Evolutionary conservation across 2,329 filamentous ascomycete species (phyloP).

Genomic region (Sporothrix curviconia): DNA sequence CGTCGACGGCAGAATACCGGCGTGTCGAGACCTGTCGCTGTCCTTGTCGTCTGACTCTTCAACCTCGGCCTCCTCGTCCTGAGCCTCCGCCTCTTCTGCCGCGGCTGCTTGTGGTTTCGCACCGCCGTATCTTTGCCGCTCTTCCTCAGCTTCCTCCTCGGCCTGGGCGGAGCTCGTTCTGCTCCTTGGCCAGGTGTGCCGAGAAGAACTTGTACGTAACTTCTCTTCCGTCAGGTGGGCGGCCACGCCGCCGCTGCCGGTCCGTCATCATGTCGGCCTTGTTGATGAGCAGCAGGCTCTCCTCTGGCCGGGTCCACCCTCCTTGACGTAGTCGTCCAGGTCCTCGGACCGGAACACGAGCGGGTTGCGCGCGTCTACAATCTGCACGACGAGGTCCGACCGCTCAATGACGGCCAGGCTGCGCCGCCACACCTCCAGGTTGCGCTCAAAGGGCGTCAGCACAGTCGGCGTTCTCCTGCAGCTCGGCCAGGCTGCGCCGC

Average conservation of each 20-base stretch:
- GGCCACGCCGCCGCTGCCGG: slow-evolving; percentile 81
- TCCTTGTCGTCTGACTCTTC: slow-evolving; percentile 24
- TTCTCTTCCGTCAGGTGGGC: slow-evolving; percentile 72
- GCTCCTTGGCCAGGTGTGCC: slow-evolving; percentile 81
- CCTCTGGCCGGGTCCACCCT: slow-evolving; percentile 73
- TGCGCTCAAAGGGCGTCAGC: slow-evolving; percentile 97
- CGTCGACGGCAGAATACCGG: slow-evolving; percentile 90
- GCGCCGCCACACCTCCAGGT: slow-evolving; percentile 96
- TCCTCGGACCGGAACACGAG: slow-evolving; percentile 91
- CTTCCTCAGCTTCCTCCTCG: slow-evolving; percentile 26
- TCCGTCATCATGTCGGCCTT: slow-evolving; percentile 98
- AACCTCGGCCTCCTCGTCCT: slow-evolving; percentile 29
- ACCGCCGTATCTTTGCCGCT: slow-evolving; percentile 23
- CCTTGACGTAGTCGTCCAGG: slow-evolving; percentile 88
- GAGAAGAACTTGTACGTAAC: slow-evolving; percentile 97
- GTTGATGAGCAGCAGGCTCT: slow-evolving; percentile 90
- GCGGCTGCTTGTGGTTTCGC: not conserved
- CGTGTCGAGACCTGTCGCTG: slow-evolving; percentile 48
- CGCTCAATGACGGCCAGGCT: slow-evolving; percentile 97
- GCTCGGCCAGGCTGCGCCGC: slow-evolving; percentile 81
- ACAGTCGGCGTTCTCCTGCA: slow-evolving; percentile 91
- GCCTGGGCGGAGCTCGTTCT: slow-evolving; percentile 66
- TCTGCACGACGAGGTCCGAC: slow-evolving; percentile 92
- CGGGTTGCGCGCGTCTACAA: slow-evolving; percentile 94
- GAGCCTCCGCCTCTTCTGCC: slow-evolving; percentile 22